phyloP scores from a whole-genome alignment of 768 basidiomycete species.

The Inosperma sp. region DNA sequence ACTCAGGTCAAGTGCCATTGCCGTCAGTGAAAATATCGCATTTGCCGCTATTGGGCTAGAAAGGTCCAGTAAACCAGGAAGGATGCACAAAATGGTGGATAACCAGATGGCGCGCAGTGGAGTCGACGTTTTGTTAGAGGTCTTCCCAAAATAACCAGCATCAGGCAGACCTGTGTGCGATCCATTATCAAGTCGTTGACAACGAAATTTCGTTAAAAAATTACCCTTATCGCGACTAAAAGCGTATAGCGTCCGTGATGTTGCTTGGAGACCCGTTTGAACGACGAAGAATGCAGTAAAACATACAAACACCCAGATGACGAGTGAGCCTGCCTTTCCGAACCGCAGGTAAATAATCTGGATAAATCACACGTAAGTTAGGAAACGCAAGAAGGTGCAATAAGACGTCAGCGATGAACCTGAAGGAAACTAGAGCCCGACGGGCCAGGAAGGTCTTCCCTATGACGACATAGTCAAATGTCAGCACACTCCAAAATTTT shows the following conservation, averaged over 20 bases:
- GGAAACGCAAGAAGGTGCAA: background rate
- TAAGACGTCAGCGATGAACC: slow-evolving; percentile 26
- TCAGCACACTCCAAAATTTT: background rate
- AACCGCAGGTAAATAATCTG: slow-evolving; percentile 74
- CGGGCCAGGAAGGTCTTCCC: slow-evolving; percentile 60
- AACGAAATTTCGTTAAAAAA: too few relatives aligned
- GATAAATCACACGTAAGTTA: background rate
- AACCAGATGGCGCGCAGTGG: slow-evolving; percentile 77
- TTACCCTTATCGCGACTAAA: slow-evolving; percentile 78
- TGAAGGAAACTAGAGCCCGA: slow-evolving; percentile 72
- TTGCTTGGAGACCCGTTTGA: slow-evolving; percentile 77
- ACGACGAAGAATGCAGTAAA: slow-evolving; percentile 84
- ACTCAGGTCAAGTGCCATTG: slow-evolving; percentile 71
- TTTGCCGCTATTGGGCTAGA: slow-evolving; percentile 73
- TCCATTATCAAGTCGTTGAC: too few relatives aligned
- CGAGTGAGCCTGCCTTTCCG: slow-evolving; percentile 70
- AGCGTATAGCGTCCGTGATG: slow-evolving; percentile 76
- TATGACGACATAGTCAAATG: slow-evolving; percentile 25
- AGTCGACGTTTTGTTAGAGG: slow-evolving; percentile 58
- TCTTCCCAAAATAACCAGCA: slow-evolving; percentile 67
- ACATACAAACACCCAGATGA: slow-evolving; percentile 82
- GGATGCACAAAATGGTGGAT: slow-evolving; percentile 59
- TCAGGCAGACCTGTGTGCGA: slow-evolving; percentile 65
- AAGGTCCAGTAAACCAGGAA: slow-evolving; percentile 71
- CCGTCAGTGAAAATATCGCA: slow-evolving; percentile 78